Evolutionary conservation across 495 filamentous ascomycete genomes (phyloP), one percentile per base, ranked within the genome.

Genomic region (Hamigera avellanea): DNA sequence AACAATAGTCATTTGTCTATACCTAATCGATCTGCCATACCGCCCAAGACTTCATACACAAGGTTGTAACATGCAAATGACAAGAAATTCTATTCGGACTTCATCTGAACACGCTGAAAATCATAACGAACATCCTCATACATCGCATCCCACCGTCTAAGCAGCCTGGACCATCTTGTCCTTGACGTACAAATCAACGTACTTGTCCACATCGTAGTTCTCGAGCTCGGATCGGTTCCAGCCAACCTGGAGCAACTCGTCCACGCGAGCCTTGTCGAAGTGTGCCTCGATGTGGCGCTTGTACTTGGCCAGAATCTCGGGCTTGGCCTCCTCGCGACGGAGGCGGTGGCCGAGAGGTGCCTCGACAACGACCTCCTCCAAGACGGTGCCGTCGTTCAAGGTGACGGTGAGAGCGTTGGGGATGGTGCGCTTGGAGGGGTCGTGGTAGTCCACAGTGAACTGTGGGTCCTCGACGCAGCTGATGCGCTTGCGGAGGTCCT

Each of bases 251-350:
- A 94, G 65, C 41, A 98, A 70, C 63, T 86, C 70, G 58, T 82
- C 69, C 15, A 93, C 82, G 50, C 78, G 79, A 21, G 69, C 67
- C 58, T 81, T 64, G 37, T 73, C 66, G 51, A 81, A 94, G 66
- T 93, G 88, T 12, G 82, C 81, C 49, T 74, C 73, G 15, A 95
- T 61, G 63, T 96, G 93, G 49, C 85, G 76, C 76, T 86, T 80
- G 64, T 91, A 98, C 71, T 98, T 98, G 46, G 75, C 76, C 41
- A 95, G 57, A 40, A 98, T 93, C 55, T 95, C 80, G 28, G 91
- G 91, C 71, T 96, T 98, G 44, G 93, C 91, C 71, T 98, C 91
- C 53, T 91, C 85, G 50, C 91, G 78, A 41, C 91, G 75, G 46
- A 93, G 70, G 44, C 78, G 82, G 68, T 98, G 91, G 39, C 91